Evolutionary conservation across 2,329 filamentous ascomycete species (phyloP), one percentile per base, ranked within the genome.

Genomic region (Coniochaeta prunicola): DNA sequence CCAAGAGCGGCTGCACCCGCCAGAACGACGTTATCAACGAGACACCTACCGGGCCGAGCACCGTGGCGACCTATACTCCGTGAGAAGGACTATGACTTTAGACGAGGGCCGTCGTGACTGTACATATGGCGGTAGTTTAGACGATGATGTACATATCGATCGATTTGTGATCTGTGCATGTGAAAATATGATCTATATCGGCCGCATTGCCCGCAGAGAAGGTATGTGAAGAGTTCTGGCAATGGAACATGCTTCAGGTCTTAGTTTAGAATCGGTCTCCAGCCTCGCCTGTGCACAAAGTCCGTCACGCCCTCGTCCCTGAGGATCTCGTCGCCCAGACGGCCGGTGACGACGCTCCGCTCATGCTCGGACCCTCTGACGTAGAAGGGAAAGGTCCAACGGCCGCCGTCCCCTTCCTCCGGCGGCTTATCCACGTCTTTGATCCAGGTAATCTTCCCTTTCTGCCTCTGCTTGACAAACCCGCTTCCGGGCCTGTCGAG

Each of bases 331-430:
- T 67, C 70, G 1, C 81, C 84, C 10, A 75, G 72, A 57, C 86
- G 75, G 1, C 85, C 85, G 2, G 87, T 90, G 3, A 90, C 76
- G 2, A 89, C 74, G 66, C 87, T 90, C n/a, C 79, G 76, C 71
- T 90, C 87, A 38, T 75, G 64, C 1, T 86, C 83, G 5, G 79
- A 76, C 0, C 86, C 87, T 8, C 75, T 72, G 1, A 90, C 84
- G 60, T 82, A 78, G 62, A 90, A 90, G 0, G 84, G 76, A 64
- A 83, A 87, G 0, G 72, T 74, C 4, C 77, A 60, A 7, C 73
- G 70, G 10, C 50, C 34, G 6, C 61, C 34, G 13, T 34, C 55
- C 3, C 60, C 62, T 10, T 53, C 53, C 42, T 19, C 58, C 1
- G 28, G 31, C 21, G 19, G 59, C 60, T 63, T 67, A 61, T 1